A percentile compares a stretch with the other conserved stretches of the same genome.
Evolutionary conservation across 164 flowering plant species (phyloP).

Genomic region (grape (Vitis vinifera)): ASM3070453v1 NC_081817.1:20258501-20259000

Average conservation of each 20-base stretch:
- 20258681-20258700: neutral
- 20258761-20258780: neutral
- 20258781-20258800: neutral
- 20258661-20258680: neutral
- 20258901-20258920: constrained; percentile 77
- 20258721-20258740: neutral
- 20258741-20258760: neutral
- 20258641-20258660: neutral
- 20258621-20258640: neutral
- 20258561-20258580: too few species aligned
- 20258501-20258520: too few species aligned
- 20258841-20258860: constrained; percentile 73
- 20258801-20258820: constrained; percentile 78
- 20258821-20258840: constrained; percentile 46
- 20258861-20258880: constrained; percentile 90
- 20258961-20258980: constrained; percentile 49
- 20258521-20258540: too few species aligned
- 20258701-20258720: neutral
- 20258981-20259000: neutral
- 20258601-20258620: too few species aligned
- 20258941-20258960: constrained; percentile 26
- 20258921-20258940: constrained; percentile 50
- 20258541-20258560: too few species aligned
- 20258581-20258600: too few species aligned
- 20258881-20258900: constrained; percentile 90